phyloP scores from a whole-genome alignment of 257 asterid genomes.

The Marsdenia floribunda region DNA sequence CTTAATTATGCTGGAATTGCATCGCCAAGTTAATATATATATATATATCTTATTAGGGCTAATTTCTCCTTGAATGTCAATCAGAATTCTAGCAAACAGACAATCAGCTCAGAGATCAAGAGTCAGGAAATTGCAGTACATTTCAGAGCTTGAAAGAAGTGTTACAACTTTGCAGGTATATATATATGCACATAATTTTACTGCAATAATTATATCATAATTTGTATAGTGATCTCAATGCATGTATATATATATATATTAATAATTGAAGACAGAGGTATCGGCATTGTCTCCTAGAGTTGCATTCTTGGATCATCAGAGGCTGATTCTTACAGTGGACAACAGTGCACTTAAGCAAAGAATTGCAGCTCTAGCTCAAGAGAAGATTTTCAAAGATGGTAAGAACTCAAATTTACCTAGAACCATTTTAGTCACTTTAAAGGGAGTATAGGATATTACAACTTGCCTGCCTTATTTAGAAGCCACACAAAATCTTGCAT shows the following conservation, averaged over 20 bases:
- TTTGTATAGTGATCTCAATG: not conserved
- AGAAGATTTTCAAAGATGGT: constrained; percentile 93
- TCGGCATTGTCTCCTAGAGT: constrained; percentile 91
- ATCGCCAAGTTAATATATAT: too few relatives aligned
- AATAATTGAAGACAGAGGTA: constrained; percentile 59
- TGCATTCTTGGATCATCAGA: constrained; percentile 82
- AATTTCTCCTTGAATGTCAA: not conserved
- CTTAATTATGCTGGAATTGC: not conserved
- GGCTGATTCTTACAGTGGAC: constrained; percentile 77
- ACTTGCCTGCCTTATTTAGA: not conserved
- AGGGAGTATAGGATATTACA: not conserved
- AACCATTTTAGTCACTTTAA: not conserved
- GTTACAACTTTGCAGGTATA: constrained; percentile 72
- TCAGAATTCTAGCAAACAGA: constrained; percentile 82
- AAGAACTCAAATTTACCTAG: constrained; percentile 4
- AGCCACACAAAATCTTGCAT: constrained; percentile 2
- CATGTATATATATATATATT: too few relatives aligned
- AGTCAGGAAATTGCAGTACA: constrained; percentile 83
- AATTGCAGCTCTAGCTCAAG: constrained; percentile 95
- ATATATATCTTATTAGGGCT: too few relatives aligned
- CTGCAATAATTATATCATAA: too few relatives aligned
- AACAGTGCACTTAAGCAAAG: constrained; percentile 84
- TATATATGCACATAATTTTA: constrained; percentile 4
- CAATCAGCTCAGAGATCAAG: constrained; percentile 98
- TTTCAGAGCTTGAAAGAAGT: constrained; percentile 93